Evolutionary conservation across 1,284 basidiomycete species (phyloP), one percentile per base, ranked within the genome.

Genomic region (Cutaneotrichosporon mucoides): DNA sequence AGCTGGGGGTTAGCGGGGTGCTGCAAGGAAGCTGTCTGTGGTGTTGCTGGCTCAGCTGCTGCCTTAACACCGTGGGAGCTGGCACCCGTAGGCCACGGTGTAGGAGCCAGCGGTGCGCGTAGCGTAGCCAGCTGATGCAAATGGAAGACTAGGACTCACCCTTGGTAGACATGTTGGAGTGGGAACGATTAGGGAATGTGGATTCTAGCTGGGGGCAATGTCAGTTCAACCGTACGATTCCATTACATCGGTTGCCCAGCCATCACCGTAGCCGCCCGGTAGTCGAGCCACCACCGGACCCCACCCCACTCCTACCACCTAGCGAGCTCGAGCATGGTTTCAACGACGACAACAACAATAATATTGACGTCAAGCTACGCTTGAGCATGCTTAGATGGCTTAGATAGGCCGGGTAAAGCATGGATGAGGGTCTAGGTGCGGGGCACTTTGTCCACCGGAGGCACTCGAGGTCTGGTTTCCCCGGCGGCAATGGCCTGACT

Each of bases 1-100:
- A 70, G 90, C 90, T 91, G 57, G 6, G 38, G 24, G 49, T 43
- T 38, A 42, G 46, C 37, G 42, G n/a, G 11, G 43, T 12, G 33
- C 48, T 41, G 15, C 38, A 12, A 40, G 43, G 10, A 6, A 44
- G 38, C 33, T 35, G 55, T 36, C 11, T 36, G 42, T 49, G 38
- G 53, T 35, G 13, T 50, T 44, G 15, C 38, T 43, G 15, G 59
- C 41, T 15, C 49, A 38, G 12, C 24, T 24, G 24, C 24, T 24
- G 24, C 24, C 24, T 24, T 24, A 24, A 24, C 24, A 24, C 24
- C 24, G 24, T 24, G 24, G 24, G 24, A 24, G 24, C 24, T 24
- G 24, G 24, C 24, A 24, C 24, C 24, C 24, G 24, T 24, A 24
- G 24, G 24, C 24, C 24, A 24, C 24, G 24, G 24, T 24, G 24